Evolutionary conservation across 2,329 filamentous ascomycete genomes (phyloP), one percentile per base, ranked within the genome.

Genomic region (Monilinia polystroma): DNA sequence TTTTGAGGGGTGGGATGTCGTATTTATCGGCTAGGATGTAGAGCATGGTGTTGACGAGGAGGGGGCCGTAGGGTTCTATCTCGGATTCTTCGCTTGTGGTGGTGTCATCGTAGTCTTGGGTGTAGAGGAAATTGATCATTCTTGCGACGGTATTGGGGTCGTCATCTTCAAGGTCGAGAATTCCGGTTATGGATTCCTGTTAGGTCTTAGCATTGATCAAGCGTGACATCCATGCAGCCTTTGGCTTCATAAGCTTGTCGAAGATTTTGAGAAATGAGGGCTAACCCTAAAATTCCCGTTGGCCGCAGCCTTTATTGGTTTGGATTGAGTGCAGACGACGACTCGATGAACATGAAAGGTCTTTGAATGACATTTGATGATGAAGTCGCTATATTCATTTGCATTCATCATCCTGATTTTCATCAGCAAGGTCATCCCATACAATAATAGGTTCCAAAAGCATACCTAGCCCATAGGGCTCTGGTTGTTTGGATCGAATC

Each of bases 111-210:
- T 66, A 66, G 23, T 66, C 54, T 41, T 47, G 54, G 14, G 35
- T 58, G 79, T 95, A 95, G 64, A 93, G 85, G 77, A 66, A 70
- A n/a, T 56, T 43, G 38, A 70, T 53, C 58, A 69, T 66, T 20
- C 54, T 41, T n/a, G 52, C 49, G 14, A 70, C 54, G 32, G 65
- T 64, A 3, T 54, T 32, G 6, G 56, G 68, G 4, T 68, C 60
- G 41, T 67, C 60, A 11, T 68, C 64, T 20, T 64, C 45, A 10
- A 68, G 45, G 3, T 67, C 32, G 49, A 64, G 58, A 18, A 47
- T 51, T 0, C 53, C 58, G 4, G 59, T 64, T 2, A 45, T 16
- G 8, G 53, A 63, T 35, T 68, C 67, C 67, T 68, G 11, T 38
- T 14, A 49, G 10, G 6, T 32, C 26, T 66, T 32, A 66, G 64